Base-by-base conservation (phyloP, 176 grass and related monocot genomes). In the Coix lacrymajobi region DNA sequence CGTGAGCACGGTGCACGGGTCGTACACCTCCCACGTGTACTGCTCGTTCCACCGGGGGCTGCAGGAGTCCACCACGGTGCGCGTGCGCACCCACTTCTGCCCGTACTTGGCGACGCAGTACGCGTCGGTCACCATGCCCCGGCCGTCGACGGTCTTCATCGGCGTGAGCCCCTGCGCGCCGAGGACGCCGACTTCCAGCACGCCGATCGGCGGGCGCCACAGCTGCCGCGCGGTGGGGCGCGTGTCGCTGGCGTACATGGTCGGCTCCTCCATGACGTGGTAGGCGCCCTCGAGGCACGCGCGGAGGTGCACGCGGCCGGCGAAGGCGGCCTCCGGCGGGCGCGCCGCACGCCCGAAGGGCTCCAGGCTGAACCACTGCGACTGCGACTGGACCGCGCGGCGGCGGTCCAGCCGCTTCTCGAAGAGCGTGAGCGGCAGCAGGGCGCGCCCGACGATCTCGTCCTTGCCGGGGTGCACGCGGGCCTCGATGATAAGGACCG, bases 41-140 rank as follows among this genome's bases (percentile, higher is more conserved):
- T 94, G 94, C 83, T 97, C 94, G 80, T 97, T 97, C 94, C 94
- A 97, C 56, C 71, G 74, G 0, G 89, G 94, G 62, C 75, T 82
- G 79, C 84, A 91, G 24, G 84, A 86, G 64, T 86, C 76, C 1
- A 86, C 60, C 19, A 94, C 77, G 9, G 94, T 97, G 40, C 91
- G 87, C 36, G 94, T 94, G 38, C 94, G 89, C 29, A 94, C 91
- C 94, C 94, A 97, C 77, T 97, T 94, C 40, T 93, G 89, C 20
- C 94, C 91, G 85, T 97, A 94, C 82, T 92, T 97, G 78, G 94
- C 94, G 33, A 94, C 82, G 73, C 91, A 94, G 75, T 97, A 97
- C 16, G 91, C 81, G 85, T 94, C 88, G 26, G 89, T 86, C 22
- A n/a, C n/a, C n/a, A 70, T 78, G 68, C 89, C 81, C 60, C 61